Base-by-base conservation (phyloP, 148 eudicot genomes). In the Rhododendron kiyosumense region DNA sequence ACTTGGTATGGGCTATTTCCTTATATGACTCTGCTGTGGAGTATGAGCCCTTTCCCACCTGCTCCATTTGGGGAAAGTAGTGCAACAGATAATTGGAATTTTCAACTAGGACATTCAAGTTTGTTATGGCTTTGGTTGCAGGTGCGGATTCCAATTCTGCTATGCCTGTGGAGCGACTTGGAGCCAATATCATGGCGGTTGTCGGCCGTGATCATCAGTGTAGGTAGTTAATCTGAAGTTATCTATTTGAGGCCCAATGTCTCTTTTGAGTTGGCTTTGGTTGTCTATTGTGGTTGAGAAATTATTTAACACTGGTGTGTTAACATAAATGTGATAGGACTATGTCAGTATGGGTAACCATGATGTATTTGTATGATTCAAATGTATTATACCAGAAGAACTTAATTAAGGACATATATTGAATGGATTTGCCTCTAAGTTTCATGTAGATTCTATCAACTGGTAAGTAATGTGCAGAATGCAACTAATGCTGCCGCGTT, bases 91-190 rank as follows among this genome's bases (percentile, higher is more conserved):
- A 24, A 41, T 82, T 59, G 36, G 30, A 82, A 14, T 83, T 32
- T 69, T 67, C 46, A 48, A 45, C 45, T 83, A 20, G 12, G 32
- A 9, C 32, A 48, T 51, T 52, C 8, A 71, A n/a, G 45, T 84
- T 77, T 71, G 85, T 36, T 12, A 7, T 65, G 32, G 43, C 14
- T 49, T 45, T 83, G 79, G 49, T 59, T 87, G 79, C 82, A 91
- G 92, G 87, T 91, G 92, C 77, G 85, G 85, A 34, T 89, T 67
- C 79, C 83, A 88, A 74, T 91, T 90, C 82, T 91, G 93, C 86
- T 91, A 91, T 80, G 79, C 61, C 12, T 91, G 93, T 84, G 93
- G 93, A 86, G 88, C 76, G 49, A 78, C 78, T 77, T 86, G 85
- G 85, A 83, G 49, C 49, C 22, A 83, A 2, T 41, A n/a, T 86